These are phyloP conservation scores for Colletotrichum phormii DNA, from an alignment of 2,329 filamentous ascomycete genomes.

Conservation along the genomic window DNA sequence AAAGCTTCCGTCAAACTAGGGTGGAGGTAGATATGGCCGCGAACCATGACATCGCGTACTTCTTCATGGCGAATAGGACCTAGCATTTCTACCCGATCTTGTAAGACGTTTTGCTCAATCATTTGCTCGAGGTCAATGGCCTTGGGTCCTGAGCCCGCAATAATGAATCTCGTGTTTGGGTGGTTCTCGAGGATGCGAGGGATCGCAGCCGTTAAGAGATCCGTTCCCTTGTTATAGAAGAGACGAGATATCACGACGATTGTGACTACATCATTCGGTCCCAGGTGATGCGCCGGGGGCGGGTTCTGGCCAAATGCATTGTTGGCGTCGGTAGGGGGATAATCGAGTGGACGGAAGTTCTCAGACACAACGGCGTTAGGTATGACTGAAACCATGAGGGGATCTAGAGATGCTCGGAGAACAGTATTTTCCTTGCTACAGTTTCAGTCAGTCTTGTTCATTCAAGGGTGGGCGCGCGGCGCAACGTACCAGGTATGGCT, in stretches of 20 bases:
- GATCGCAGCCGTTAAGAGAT: slow-evolving; percentile 95
- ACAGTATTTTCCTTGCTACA: slow-evolving; percentile 96
- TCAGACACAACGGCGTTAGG: slow-evolving; percentile 97
- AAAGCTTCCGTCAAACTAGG: slow-evolving; percentile 97
- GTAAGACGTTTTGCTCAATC: slow-evolving; percentile 93
- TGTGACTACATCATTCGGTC: slow-evolving; percentile 88
- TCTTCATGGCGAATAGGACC: slow-evolving; percentile 95
- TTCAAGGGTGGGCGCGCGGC: not conserved
- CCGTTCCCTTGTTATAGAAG: slow-evolving; percentile 99
- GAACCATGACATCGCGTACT: slow-evolving; percentile 96
- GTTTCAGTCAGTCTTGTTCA: slow-evolving; percentile 35
- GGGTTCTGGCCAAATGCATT: slow-evolving; percentile 55
- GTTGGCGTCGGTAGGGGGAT: slow-evolving; percentile 47
- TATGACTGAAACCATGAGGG: slow-evolving; percentile 96
- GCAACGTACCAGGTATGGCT: slow-evolving; percentile 88
- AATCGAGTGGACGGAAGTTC: slow-evolving; percentile 81
- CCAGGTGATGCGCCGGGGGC: slow-evolving; percentile 74
- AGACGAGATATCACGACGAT: slow-evolving; percentile 97
- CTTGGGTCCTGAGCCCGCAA: slow-evolving; percentile 94
- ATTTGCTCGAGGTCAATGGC: slow-evolving; percentile 98
- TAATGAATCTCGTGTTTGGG: slow-evolving; percentile 95
- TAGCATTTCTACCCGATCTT: slow-evolving; percentile 92
- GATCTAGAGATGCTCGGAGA: slow-evolving; percentile 91
- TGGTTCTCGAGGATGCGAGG: slow-evolving; percentile 90
- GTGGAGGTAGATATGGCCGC: slow-evolving; percentile 95